Percentiles rank a stretch among this genome's conserved stretches.
These are phyloP conservation scores for Isabelozyma pseudorhagii DNA, from an alignment of 805 yeast genomes.

Conservation along the genomic window DNA sequence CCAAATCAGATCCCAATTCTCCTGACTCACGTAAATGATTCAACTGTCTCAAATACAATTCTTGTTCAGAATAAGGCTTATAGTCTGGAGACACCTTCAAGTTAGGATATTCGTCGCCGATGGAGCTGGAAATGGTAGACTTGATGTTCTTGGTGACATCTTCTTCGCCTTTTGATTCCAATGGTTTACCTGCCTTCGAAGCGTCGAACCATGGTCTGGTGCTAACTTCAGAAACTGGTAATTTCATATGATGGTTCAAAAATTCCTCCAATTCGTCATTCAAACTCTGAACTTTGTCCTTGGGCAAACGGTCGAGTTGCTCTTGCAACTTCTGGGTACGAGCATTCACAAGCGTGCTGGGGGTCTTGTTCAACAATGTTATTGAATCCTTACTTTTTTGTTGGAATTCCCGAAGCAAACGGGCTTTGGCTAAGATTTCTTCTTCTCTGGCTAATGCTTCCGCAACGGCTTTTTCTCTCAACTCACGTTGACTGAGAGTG, in stretches of 20 bases:
- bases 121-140: conserved; percentile 30
- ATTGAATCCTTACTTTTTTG: conserved; percentile 22
- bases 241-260: conserved; percentile 27
- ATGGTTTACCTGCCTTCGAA: conserved; percentile 3
- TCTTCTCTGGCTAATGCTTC: conserved; percentile 44
- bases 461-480: conserved; percentile 39
- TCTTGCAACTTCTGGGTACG: conserved; percentile 28
- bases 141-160: conserved; percentile 14
- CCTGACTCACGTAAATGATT: conserved; percentile 56
- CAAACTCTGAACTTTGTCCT: conserved; percentile 33
- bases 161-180: conserved; percentile 3
- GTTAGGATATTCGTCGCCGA: conserved; percentile 49
- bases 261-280: conserved; percentile 41
- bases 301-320: conserved; percentile 25
- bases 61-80: conserved; percentile 74
- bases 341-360: conserved; percentile 24
- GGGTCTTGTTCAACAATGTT: conserved; percentile 31
- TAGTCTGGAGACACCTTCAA: conserved; percentile 57
- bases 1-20: conserved; percentile 61
- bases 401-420: conserved; percentile 31
- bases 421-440: conserved; percentile 33
- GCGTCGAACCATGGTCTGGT: conserved; percentile 32
- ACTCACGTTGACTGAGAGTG: conserved; percentile 17
- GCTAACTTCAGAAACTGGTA: conserved; percentile 25
- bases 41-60: conserved; percentile 69